phyloP scores from a whole-genome alignment of 2,329 filamentous ascomycete species.

The Curvularia verruculosa region DNA sequence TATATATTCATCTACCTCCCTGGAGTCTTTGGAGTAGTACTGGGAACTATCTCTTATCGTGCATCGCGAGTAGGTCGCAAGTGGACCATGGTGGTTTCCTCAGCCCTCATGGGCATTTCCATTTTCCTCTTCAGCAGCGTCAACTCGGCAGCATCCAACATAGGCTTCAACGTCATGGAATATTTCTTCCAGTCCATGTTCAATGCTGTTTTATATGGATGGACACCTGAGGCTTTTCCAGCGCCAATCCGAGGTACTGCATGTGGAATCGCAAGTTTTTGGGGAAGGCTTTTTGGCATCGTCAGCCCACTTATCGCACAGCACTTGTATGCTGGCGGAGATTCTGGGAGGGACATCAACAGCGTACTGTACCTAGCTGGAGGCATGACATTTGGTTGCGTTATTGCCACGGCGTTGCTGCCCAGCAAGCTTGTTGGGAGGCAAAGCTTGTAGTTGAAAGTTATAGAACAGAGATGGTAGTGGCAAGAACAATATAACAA shows the following conservation, averaged over 20 bases:
- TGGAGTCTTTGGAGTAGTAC: conserved; percentile 58
- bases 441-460: conserved; percentile 12
- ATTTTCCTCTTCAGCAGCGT: conserved; percentile 56
- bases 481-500: neutral
- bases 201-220: conserved; percentile 60
- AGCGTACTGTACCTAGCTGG: conserved; percentile 63
- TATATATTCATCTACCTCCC: conserved; percentile 63
- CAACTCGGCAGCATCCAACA: conserved; percentile 54
- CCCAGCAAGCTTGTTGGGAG: conserved; percentile 49
- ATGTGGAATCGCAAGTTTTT: conserved; percentile 64
- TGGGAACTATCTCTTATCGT: conserved; percentile 57
- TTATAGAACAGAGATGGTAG: neutral
- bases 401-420: conserved; percentile 58
- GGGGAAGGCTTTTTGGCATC: conserved; percentile 64
- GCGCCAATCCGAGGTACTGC: conserved; percentile 60
- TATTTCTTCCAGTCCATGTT: conserved; percentile 62
- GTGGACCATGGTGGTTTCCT: conserved; percentile 54
- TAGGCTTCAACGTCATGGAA: conserved; percentile 59
- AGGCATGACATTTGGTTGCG: conserved; percentile 60
- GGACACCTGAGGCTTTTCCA: conserved; percentile 60
- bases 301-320: conserved; percentile 63
- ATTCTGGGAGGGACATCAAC: conserved; percentile 51
- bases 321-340: conserved; percentile 44
- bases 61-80: conserved; percentile 54
- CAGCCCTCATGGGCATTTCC: conserved; percentile 52